Base-by-base conservation (phyloP, 371 early-diverging fungal species). In the Umbelopsis sp. region DNA sequence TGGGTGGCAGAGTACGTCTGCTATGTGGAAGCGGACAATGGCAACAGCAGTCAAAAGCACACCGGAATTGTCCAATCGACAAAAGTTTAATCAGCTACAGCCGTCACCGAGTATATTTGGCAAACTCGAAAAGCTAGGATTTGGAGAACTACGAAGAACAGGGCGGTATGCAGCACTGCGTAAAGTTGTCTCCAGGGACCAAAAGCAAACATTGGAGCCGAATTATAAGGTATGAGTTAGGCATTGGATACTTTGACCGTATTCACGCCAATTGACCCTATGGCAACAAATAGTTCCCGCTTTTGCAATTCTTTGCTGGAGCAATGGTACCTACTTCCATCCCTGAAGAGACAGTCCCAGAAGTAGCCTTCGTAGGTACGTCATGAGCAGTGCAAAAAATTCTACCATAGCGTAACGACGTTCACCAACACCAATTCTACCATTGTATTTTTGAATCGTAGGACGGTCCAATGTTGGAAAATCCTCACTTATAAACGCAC, bases 391-490 rank as follows among this genome's bases (percentile, higher is more conserved):
- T 41, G 10, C 41, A 41, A 1, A 7, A 1, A 41, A 41, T 41
- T 41, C 7, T 29, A 7, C 7, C 12, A 2, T 7, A 12, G 7
- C 12, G 12, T 41, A 41, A 12, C 10, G 1, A 41, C 41, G 41
- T 41, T 41, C 7, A 12, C 41, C 1, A 41, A 7, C 41, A 41
- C 29, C 29, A 29, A 29, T 29, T 29, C 4, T 41, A 38, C 38
- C 10, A 38, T 10, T 7, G 41, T 41, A 25, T 65, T 12, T 37
- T 46, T n/a, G 41, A 38, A 65, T 12, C 70, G 70, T n/a, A 75
- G 94, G 92, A 9, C 80, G 93, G 53, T 92, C 92, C 1, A 93
- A 93, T 73, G 93, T 92, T 3, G 93, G 92, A 20, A 94, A 93
- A 72, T 93, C 93, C 10, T 88, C 87, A 63, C 83, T 93, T 63